Conservation (phyloP, 2,329 filamentous ascomycete genomes). For the Paecilomyces sp. region DNA sequence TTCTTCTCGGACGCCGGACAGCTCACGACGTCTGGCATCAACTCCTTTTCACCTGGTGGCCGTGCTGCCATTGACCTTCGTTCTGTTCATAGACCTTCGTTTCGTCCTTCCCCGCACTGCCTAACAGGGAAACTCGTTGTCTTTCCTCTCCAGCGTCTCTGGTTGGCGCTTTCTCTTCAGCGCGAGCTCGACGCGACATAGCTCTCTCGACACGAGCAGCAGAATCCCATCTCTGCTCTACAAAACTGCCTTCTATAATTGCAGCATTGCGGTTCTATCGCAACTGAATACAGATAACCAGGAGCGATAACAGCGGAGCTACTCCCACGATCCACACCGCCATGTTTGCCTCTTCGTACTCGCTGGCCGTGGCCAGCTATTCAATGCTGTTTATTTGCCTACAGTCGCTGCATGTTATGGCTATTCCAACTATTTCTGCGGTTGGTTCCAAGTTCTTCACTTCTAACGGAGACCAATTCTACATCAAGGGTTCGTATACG, state of each 20-base stretch:
- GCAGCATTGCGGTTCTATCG: neutral
- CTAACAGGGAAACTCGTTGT: neutral
- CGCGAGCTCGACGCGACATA: neutral
- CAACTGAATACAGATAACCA: neutral
- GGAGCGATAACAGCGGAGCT: neutral
- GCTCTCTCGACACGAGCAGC: neutral
- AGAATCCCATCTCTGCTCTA: neutral
- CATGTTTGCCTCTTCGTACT: constrained; percentile 6
- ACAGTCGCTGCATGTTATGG: constrained; percentile 21
- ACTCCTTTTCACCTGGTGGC: neutral
- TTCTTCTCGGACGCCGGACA: neutral
- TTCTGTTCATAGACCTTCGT: neutral
- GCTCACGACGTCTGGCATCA: neutral
- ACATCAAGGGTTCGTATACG: constrained; percentile 59
- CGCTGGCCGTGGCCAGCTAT: constrained; percentile 1
- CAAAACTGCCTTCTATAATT: neutral
- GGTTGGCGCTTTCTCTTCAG: neutral
- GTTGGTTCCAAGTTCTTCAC: constrained; percentile 82
- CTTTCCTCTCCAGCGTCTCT: neutral
- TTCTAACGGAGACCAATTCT: constrained; percentile 73
- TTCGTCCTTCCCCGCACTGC: neutral
- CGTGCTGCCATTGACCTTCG: neutral
- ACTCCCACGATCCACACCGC: neutral
- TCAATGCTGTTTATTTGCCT: constrained; percentile 20
- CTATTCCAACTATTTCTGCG: constrained; percentile 50